phyloP scores from a whole-genome alignment of 495 filamentous ascomycete species.

The Choiromyces venosus region DNA sequence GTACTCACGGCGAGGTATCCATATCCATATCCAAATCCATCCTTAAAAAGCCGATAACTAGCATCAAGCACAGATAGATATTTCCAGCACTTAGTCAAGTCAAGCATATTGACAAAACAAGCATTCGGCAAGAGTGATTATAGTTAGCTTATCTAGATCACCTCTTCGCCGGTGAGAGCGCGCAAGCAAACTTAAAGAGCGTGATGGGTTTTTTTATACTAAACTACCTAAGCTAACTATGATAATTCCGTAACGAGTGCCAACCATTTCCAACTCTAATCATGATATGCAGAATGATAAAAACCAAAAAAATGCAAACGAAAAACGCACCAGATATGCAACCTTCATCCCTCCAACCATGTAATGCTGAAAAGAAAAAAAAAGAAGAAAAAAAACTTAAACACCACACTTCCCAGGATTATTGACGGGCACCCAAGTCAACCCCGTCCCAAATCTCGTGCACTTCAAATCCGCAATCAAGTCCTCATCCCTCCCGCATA shows the following conservation, averaged over 20 bases:
- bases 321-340: background rate
- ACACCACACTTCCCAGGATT: constrained; percentile 10
- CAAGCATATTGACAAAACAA: background rate
- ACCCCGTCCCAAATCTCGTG: background rate
- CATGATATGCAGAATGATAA: background rate
- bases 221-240: background rate
- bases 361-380: background rate
- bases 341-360: background rate
- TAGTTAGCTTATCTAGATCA: background rate
- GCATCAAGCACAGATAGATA: background rate
- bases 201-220: background rate
- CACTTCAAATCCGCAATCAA: constrained; percentile 9
- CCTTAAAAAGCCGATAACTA: background rate
- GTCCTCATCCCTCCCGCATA: constrained; percentile 12
- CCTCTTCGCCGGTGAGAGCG: background rate
- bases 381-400: background rate
- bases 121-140: background rate
- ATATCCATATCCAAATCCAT: too few relatives aligned
- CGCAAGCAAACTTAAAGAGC: background rate
- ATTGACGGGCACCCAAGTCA: constrained; percentile 10
- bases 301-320: background rate
- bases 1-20: too few relatives aligned
- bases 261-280: background rate
- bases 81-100: background rate
- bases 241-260: background rate